Percentiles rank a stretch among this genome's conserved stretches.
Evolutionary conservation across 2,329 filamentous ascomycete genomes (phyloP).

Genomic region (Aspergillus sp.): DNA sequence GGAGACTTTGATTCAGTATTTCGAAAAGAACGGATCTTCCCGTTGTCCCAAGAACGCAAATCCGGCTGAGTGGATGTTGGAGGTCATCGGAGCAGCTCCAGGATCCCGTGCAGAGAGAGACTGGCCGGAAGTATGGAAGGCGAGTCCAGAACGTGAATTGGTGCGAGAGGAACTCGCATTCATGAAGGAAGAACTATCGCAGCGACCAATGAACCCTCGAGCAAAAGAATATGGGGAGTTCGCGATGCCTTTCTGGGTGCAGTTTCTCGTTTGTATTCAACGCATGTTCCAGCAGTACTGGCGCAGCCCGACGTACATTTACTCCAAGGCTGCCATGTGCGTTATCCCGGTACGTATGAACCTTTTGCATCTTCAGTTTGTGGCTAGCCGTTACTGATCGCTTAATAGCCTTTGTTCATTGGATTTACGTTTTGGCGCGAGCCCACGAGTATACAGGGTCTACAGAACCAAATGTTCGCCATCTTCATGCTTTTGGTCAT

Average conservation of each 20-base stretch:
- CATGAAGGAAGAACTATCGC: conserved; percentile 22
- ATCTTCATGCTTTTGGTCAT: conserved; percentile 78
- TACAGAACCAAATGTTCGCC: conserved; percentile 85
- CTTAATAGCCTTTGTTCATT: conserved; percentile 62
- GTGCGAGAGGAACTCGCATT: conserved; percentile 44
- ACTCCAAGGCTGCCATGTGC: conserved; percentile 67
- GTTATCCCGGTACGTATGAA: conserved; percentile 53
- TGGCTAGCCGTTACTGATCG: conserved; percentile 12
- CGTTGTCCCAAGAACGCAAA: conserved; percentile 57
- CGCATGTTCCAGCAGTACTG: conserved; percentile 87
- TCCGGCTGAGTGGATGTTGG: conserved; percentile 61
- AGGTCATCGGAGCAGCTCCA: conserved; percentile 50
- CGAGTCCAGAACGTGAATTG: conserved; percentile 47
- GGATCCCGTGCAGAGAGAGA: conserved; percentile 54
- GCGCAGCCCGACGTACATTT: conserved; percentile 81
- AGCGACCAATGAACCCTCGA: conserved; percentile 29
- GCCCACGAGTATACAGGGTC: conserved; percentile 64
- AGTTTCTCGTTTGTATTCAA: conserved; percentile 59
- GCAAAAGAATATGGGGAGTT: conserved; percentile 64
- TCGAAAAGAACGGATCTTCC: conserved; percentile 55
- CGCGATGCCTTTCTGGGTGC: conserved; percentile 62
- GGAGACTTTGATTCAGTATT: conserved; percentile 52
- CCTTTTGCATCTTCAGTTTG: conserved; percentile 39
- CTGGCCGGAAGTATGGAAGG: conserved; percentile 56
- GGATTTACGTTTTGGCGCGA: conserved; percentile 74